Evolutionary conservation across 2,329 filamentous ascomycete genomes (phyloP), one percentile per base, ranked within the genome.

Genomic region (Akanthomyces muscarius): DNA sequence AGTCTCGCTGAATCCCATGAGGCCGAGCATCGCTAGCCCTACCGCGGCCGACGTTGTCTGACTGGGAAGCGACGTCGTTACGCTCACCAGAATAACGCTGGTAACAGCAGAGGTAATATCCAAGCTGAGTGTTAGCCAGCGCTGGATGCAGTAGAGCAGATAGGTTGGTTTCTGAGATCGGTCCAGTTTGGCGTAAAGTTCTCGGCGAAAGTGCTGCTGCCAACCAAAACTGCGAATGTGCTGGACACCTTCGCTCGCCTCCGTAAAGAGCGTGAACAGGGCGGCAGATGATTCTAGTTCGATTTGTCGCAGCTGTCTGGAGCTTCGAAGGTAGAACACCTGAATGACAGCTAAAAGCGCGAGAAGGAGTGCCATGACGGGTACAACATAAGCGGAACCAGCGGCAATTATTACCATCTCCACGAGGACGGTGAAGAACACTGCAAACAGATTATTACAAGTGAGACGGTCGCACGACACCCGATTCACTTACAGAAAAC

Each of bases 221-320:
- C 68, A 71, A 8, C 65, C 66, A 16, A 69, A 71, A 2, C 67
- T 65, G 21, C 68, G 68, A 33, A 72, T 69, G 1, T 67, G 70
- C 11, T 66, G 65, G 3, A 71, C 42, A 3, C 70, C 66, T 48
- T 69, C 62, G 38, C 18, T 71, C 0, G 75, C 73, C 63, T 80
- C 77, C 4, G 78, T 63, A 18, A 79, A 74, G 38, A 67, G 72
- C 0, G 72, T 72, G 36, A 70, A 80, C 0, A 85, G 72, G 0
- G 77, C 78, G 0, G 82, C 76, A 48, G 79, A 79, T 0, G 81
- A 77, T 66, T 86, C 81, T 0, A 86, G 72, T 55, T 85, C 83
- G 23, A 86, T 69, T 16, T 81, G 75, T 38, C 82, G 79, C 3
- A 86, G 71, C 65, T 85, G 84, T 0, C 83, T 77, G 0, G 83